Percentiles rank a stretch among this genome's conserved stretches.
phyloP scores from a whole-genome alignment of 306 rosid genomes.

The Acacia confusa region DNA sequence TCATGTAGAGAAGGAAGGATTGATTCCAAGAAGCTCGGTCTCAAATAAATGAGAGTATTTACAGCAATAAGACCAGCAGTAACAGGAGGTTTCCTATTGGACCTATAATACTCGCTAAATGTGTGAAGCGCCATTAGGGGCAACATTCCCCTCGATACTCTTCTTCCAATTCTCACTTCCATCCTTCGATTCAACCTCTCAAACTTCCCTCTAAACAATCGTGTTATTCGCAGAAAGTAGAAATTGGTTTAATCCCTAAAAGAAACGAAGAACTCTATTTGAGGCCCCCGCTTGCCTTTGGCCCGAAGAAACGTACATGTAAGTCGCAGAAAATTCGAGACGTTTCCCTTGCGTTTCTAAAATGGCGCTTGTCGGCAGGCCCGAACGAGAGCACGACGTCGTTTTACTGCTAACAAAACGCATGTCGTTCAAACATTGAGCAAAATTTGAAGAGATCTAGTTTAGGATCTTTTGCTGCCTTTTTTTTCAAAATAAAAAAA shows the following conservation, averaged over 20 bases:
- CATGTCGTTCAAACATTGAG: not conserved
- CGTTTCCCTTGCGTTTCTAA: constrained; percentile 17
- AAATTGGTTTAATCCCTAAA: not conserved
- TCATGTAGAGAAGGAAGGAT: constrained; percentile 61
- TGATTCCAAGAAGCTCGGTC: constrained; percentile 57
- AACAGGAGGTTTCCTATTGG: constrained; percentile 67
- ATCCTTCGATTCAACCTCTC: constrained; percentile 27
- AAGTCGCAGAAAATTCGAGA: constrained; percentile 32
- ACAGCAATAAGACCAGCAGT: constrained; percentile 83
- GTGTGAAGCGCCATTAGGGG: constrained; percentile 75
- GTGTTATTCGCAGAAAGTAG: not conserved
- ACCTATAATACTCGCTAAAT: constrained; percentile 68
- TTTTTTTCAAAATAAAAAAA: too few species aligned
- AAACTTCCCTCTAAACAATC: not conserved
- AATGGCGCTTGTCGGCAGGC: not conserved
- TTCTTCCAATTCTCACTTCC: constrained; percentile 61
- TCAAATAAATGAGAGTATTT: constrained; percentile 69
- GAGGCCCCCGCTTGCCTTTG: not conserved
- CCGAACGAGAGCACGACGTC: not conserved
- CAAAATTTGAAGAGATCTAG: too few species aligned
- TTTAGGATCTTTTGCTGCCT: too few species aligned
- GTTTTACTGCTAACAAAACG: not conserved
- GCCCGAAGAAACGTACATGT: constrained; percentile 32
- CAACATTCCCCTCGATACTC: constrained; percentile 57
- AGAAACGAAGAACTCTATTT: not conserved